Evolutionary conservation across 768 basidiomycete species (phyloP).

Genomic region (Hemileccinum impolitum): DNA sequence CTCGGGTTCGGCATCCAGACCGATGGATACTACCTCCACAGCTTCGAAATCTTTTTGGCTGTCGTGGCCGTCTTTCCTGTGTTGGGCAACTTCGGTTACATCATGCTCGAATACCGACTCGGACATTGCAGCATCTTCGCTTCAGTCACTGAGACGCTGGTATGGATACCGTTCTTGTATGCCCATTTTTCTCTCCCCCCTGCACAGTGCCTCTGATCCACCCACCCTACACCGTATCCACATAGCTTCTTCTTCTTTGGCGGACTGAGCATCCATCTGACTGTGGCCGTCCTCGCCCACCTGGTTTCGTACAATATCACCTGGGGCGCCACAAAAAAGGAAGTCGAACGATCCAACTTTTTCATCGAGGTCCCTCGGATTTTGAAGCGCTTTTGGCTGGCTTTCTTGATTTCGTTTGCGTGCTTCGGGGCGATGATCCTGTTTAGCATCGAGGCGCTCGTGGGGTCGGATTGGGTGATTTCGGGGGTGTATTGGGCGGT

Average conservation of each 20-base stretch:
- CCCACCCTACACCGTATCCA: neutral
- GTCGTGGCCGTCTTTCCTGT: constrained; percentile 71
- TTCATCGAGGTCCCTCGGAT: constrained; percentile 88
- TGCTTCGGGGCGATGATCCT: constrained; percentile 54
- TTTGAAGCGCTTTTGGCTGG: constrained; percentile 71
- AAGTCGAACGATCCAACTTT: constrained; percentile 87
- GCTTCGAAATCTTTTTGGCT: constrained; percentile 78
- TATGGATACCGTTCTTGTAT: constrained; percentile 37
- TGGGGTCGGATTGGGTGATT: constrained; percentile 66
- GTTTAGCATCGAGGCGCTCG: constrained; percentile 42
- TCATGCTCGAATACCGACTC: constrained; percentile 68
- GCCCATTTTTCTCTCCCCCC: no score
- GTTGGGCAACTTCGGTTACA: constrained; percentile 67
- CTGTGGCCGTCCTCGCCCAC: constrained; percentile 53
- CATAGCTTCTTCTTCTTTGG: constrained; percentile 53
- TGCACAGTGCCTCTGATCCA: no score
- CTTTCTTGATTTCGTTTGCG: constrained; percentile 52
- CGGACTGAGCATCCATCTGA: constrained; percentile 52
- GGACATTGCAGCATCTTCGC: constrained; percentile 35
- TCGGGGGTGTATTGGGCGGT: constrained; percentile 66
- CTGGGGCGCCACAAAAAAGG: constrained; percentile 70
- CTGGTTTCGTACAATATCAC: constrained; percentile 57
- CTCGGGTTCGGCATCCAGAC: constrained; percentile 71
- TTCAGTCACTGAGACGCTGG: constrained; percentile 21
- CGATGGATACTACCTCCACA: constrained; percentile 74